A percentile compares a stretch with the other conserved stretches of the same genome.
phyloP scores from a whole-genome alignment of 75 land plant genomes.

The Ceratopteris richardii region DNA sequence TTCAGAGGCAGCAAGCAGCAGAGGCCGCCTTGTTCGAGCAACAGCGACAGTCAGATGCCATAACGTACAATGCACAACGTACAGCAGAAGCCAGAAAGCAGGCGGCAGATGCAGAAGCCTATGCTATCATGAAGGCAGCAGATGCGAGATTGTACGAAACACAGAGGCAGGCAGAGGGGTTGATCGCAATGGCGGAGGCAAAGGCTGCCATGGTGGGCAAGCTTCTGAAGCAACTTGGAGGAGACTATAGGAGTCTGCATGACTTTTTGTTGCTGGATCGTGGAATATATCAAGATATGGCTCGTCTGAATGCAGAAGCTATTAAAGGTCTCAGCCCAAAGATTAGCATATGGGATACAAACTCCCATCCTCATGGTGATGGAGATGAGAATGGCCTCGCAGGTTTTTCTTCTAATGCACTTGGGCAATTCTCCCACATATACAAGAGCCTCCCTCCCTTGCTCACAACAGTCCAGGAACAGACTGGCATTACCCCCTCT shows the following conservation, averaged over 20 bases:
- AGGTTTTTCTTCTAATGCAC: constrained; percentile 3
- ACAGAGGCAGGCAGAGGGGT: constrained; percentile 36
- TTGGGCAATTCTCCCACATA: constrained; percentile 41
- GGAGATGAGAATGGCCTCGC: too few relatives aligned
- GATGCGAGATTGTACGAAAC: constrained; percentile 26
- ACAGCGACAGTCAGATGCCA: constrained; percentile 33
- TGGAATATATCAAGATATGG: constrained; percentile 39
- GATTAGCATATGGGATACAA: constrained; percentile 39
- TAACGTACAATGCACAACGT: constrained; percentile 23
- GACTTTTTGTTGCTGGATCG: constrained; percentile 40
- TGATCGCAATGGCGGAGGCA: constrained; percentile 23
- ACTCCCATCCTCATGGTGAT: too few relatives aligned
- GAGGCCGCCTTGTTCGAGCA: constrained; percentile 38
- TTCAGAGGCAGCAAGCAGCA: constrained; percentile 33
- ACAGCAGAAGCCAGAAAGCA: constrained; percentile 22
- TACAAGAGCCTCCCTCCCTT: constrained; percentile 48
- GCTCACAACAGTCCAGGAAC: constrained; percentile 49
- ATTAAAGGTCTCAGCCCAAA: constrained; percentile 36
- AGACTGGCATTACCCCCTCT: constrained; percentile 32
- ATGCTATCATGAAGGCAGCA: constrained; percentile 19
- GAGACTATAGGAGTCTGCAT: constrained; percentile 22
- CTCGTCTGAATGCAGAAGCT: constrained; percentile 34
- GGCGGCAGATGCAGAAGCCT: constrained; percentile 27
- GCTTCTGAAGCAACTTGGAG: constrained; percentile 24
- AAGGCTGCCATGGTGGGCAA: constrained; percentile 22